Evolutionary conservation across 2,329 filamentous ascomycete genomes (phyloP), one percentile per base, ranked within the genome.

Genomic region (Aciculosporium take): DNA sequence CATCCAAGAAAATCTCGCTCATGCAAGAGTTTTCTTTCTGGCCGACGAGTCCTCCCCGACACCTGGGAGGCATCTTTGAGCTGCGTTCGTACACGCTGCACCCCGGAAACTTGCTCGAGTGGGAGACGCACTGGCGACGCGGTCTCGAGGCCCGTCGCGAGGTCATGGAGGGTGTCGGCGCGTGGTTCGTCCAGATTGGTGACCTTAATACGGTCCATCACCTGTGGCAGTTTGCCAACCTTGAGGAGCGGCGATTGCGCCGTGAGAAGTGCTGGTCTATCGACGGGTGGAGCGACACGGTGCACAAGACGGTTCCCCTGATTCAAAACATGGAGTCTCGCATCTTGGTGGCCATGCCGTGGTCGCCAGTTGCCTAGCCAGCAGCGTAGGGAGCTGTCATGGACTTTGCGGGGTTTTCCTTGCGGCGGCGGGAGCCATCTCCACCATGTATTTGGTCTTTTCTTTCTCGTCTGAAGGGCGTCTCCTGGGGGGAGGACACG

Each of bases 1-100:
- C 71, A 45, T 76, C 76, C 48, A 96, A 94, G 69, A 78, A 80
- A 51, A 83, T 81, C 4, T 95, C 88, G 0, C 73, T 98, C 39
- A 98, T 98, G 91, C 91, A 98, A 62, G 91, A 98, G 63, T 98
- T 98, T 65, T 94, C 88, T 28, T 98, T 98, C 73, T 98, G 91
- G 91, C 91, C 91, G 1, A 98, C 91, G 3, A 89, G 86, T 0
- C 74, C 88, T 5, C 91, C 91, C 0, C 85, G 91, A 45, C 72
- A 85, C 54, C 76, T 98, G 1, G 91, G 91, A 42, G 91, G 91
- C 35, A 65, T 98, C 32, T 98, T 98, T 58, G 91, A 98, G 67
- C 73, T 98, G 27, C 84, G 91, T 40, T 95, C 91, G 2, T 98
- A 98, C 68, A 95, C 87, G 5, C 74, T 98, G 18, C 86, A 95